Evolutionary conservation across 2,329 filamentous ascomycete species (phyloP).

Genomic region (Claviceps sp.): DNA sequence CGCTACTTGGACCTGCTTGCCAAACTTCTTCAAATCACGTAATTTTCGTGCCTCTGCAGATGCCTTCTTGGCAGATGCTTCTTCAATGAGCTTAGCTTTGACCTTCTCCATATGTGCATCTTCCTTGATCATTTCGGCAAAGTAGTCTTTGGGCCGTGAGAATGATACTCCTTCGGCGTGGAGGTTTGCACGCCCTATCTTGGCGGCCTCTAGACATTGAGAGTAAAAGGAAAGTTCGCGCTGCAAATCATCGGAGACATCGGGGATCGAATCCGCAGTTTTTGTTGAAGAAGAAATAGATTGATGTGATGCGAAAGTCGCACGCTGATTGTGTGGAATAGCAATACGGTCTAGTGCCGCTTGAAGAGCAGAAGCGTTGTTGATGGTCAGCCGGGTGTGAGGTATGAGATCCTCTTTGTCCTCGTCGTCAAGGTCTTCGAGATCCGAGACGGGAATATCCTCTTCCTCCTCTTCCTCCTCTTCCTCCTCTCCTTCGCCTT

Average conservation of each 20-base stretch:
- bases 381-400: conserved; percentile 88
- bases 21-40: conserved; percentile 96
- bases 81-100: conserved; percentile 83
- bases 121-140: conserved; percentile 97
- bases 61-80: conserved; percentile 85
- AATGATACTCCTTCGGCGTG: conserved; percentile 77
- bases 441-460: conserved; percentile 79
- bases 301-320: conserved; percentile 76
- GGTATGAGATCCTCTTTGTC: conserved; percentile 79
- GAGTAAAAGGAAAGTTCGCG: conserved; percentile 90
- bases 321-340: conserved; percentile 50
- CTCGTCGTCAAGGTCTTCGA: conserved; percentile 63
- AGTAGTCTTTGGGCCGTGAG: conserved; percentile 84
- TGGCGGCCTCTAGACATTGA: conserved; percentile 70
- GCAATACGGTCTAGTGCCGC: conserved; percentile 65
- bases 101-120: conserved; percentile 98
- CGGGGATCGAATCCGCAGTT: conserved; percentile 54
- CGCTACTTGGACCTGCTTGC: conserved; percentile 93
- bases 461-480: conserved; percentile 62
- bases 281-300: conserved; percentile 54
- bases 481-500: conserved; percentile 23
- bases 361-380: conserved; percentile 82
- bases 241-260: conserved; percentile 81
- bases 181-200: conserved; percentile 57
- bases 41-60: conserved; percentile 81